Evolutionary conservation across 1,284 basidiomycete species (phyloP).

Genomic region (Boletus sp.): DNA sequence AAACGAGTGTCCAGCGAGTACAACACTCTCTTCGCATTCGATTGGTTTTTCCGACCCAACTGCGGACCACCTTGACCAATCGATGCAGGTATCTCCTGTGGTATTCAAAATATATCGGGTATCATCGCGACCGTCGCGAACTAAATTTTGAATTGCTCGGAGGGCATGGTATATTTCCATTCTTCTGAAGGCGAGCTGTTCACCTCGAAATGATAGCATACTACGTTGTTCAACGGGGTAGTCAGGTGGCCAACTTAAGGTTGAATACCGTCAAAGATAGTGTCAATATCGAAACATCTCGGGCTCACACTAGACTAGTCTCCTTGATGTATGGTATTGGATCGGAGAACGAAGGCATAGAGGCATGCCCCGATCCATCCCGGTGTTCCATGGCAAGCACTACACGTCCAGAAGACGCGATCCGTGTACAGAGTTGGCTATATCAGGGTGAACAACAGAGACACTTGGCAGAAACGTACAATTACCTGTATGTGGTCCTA

Average conservation of each 20-base stretch:
- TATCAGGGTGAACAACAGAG: constrained; percentile 5
- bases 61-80: constrained; percentile 42
- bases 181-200: constrained; percentile 65
- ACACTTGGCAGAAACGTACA: neutral
- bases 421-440: constrained; percentile 64
- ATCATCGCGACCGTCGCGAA: constrained; percentile 31
- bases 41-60: constrained; percentile 35
- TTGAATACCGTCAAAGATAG: constrained; percentile 4
- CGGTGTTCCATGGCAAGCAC: constrained; percentile 76
- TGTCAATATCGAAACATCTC: neutral
- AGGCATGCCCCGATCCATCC: constrained; percentile 64
- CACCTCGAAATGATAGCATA: constrained; percentile 47
- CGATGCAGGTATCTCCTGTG: constrained; percentile 36
- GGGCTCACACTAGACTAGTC: constrained; percentile 47
- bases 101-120: constrained; percentile 29
- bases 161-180: constrained; percentile 64
- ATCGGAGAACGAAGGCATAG: constrained; percentile 33
- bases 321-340: constrained; percentile 44
- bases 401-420: constrained; percentile 72
- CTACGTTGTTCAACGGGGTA: constrained; percentile 22
- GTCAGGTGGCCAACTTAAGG: constrained; percentile 28
- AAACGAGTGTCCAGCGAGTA: constrained; percentile 71
- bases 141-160: constrained; percentile 38
- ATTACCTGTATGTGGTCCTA: constrained; percentile 64
- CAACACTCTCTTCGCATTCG: constrained; percentile 42